These are phyloP conservation scores for Hygrophoropsis aurantiaca DNA, from an alignment of 768 basidiomycete species.

Conservation along the genomic window DNA sequence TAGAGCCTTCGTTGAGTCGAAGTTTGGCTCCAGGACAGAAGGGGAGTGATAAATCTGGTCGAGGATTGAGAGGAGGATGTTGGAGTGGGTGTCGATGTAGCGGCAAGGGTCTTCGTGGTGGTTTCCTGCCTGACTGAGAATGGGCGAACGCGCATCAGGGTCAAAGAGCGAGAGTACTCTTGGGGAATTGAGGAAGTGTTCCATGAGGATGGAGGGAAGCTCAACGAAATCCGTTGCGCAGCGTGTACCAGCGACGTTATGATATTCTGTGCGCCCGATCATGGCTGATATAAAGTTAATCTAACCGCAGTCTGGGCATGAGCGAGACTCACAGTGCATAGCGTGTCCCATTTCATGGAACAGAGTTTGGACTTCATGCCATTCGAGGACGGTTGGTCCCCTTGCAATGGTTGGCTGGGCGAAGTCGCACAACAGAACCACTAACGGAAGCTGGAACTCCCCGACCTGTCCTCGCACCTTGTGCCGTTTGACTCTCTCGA, in stretches of 20 bases:
- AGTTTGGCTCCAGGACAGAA: conserved; percentile 47
- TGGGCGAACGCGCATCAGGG: conserved; percentile 34
- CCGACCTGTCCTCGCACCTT: conserved; percentile 62
- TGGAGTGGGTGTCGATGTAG: conserved; percentile 86
- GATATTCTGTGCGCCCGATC: conserved; percentile 96
- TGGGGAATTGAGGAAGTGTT: conserved; percentile 90
- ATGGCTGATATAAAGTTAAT: conserved; percentile 61
- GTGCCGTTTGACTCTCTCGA: conserved; percentile 63
- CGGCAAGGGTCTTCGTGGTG: conserved; percentile 76
- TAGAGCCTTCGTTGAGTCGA: conserved; percentile 73
- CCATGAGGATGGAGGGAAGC: conserved; percentile 97
- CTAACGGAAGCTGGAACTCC: conserved; percentile 84
- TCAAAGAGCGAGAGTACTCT: conserved; percentile 80
- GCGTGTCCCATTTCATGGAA: conserved; percentile 99
- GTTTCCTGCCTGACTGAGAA: conserved; percentile 51
- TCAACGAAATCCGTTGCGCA: conserved; percentile 99
- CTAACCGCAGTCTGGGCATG: neutral
- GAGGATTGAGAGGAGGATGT: conserved; percentile 84
- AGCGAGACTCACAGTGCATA: conserved; percentile 83
- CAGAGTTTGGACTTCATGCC: conserved; percentile 92
- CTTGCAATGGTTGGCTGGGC: conserved; percentile 55
- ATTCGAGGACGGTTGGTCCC: conserved; percentile 75
- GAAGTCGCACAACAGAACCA: conserved; percentile 91
- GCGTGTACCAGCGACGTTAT: conserved; percentile 96
- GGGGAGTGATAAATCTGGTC: conserved; percentile 92